These are phyloP conservation scores for Coelastrella sp. DNA, from an alignment of 139 green algal species.

Conservation along the genomic window DNA sequence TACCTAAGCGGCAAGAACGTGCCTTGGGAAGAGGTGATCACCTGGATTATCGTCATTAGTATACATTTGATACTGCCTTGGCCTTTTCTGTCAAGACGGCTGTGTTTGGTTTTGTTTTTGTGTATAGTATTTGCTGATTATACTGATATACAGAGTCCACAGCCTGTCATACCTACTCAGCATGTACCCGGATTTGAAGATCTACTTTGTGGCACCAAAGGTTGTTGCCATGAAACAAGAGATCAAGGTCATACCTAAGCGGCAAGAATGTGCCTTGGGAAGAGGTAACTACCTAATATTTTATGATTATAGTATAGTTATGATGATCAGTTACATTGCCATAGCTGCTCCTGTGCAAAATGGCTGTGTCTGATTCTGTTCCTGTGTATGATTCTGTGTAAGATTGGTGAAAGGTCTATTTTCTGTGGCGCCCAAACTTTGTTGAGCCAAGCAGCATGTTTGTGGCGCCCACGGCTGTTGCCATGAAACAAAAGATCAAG, in stretches of 20 bases:
- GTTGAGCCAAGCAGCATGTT: constrained; percentile 97
- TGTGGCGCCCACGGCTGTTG: constrained; percentile 90
- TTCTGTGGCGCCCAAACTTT: no score
- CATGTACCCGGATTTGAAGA: constrained; percentile 91
- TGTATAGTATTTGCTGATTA: no score
- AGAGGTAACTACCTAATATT: constrained; percentile 72
- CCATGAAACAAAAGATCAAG: constrained; percentile 99
- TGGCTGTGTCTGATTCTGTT: no score
- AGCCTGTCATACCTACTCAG: constrained; percentile 84
- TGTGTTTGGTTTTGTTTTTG: no score
- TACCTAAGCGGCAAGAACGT: constrained; percentile 76
- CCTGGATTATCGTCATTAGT: background rate
- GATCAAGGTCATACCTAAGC: constrained; percentile 94
- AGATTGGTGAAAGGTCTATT: no score
- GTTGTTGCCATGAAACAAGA: constrained; percentile 96
- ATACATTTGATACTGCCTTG: background rate
- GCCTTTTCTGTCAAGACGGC: no score
- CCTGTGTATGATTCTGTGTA: no score
- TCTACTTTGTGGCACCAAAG: constrained; percentile 96
- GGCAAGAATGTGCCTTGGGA: constrained; percentile 84
- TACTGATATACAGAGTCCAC: constrained; percentile 54
- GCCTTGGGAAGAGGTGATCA: constrained; percentile 88
- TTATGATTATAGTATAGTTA: background rate
- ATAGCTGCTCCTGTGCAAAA: no score
- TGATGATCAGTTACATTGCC: no score